Percentiles rank a stretch among this genome's conserved stretches.
Conservation (phyloP, 2,329 filamentous ascomycete genomes). For the Verticillium longisporum region DNA sequence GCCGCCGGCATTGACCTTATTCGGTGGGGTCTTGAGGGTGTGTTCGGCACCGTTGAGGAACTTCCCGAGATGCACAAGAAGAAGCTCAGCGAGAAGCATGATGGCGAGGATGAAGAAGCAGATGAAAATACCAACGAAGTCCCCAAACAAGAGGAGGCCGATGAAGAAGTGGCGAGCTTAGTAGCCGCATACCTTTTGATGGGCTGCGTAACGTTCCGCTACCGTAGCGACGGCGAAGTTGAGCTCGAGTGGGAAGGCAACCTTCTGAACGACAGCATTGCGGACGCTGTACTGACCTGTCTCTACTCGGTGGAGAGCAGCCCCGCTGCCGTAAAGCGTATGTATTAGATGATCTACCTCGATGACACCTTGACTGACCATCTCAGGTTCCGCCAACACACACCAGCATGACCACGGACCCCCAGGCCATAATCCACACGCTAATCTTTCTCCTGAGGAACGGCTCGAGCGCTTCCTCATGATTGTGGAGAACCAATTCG, state of each 20-base stretch:
- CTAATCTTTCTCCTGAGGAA: conserved; percentile 63
- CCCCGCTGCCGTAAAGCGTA: conserved; percentile 88
- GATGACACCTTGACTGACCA: neutral
- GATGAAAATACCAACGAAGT: conserved; percentile 15
- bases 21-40: conserved; percentile 88
- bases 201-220: conserved; percentile 82
- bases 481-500: conserved; percentile 97
- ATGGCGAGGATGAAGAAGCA: conserved; percentile 32
- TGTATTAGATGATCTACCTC: conserved; percentile 42
- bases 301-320: conserved; percentile 89
- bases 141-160: conserved; percentile 45
- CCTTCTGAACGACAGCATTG: conserved; percentile 93
- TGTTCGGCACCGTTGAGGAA: conserved; percentile 80
- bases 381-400: conserved; percentile 47
- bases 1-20: conserved; percentile 88
- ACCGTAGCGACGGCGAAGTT: conserved; percentile 69
- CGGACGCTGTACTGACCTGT: conserved; percentile 93
- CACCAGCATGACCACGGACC: conserved; percentile 24
- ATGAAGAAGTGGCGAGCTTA: conserved; percentile 55
- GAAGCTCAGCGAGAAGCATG: conserved; percentile 22
- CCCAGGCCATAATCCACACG: conserved; percentile 60
- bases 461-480: conserved; percentile 81
- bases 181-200: conserved; percentile 66
- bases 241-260: conserved; percentile 98
- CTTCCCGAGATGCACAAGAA: conserved; percentile 46